A percentile compares a stretch with the other conserved stretches of the same genome.
phyloP scores from a whole-genome alignment of 768 basidiomycete genomes.

The Collybiopsis luxurians region DNA sequence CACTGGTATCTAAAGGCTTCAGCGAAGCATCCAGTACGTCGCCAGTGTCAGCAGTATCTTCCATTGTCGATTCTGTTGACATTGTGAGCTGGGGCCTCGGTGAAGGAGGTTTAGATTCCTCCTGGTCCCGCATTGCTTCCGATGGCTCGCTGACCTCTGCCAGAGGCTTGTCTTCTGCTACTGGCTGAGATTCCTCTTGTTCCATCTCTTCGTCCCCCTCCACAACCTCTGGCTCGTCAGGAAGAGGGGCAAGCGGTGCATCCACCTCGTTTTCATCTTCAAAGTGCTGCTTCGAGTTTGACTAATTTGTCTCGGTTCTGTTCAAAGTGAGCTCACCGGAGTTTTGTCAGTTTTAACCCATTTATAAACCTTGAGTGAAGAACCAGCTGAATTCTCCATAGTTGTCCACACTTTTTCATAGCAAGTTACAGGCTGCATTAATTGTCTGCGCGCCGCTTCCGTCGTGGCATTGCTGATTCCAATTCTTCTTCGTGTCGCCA shows the following conservation, averaged over 20 bases:
- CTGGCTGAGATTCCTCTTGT: constrained; percentile 56
- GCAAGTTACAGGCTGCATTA: constrained; percentile 87
- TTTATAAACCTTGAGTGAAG: constrained; percentile 64
- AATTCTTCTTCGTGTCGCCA: constrained; percentile 75
- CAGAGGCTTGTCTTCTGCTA: constrained; percentile 32
- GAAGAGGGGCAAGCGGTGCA: constrained; percentile 78
- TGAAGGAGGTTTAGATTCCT: constrained; percentile 59
- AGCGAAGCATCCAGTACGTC: constrained; percentile 54
- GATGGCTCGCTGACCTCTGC: constrained; percentile 30
- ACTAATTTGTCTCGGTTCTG: background rate
- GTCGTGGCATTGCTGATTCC: constrained; percentile 75
- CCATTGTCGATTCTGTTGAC: constrained; percentile 41
- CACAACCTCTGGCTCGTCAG: constrained; percentile 71
- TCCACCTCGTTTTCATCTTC: constrained; percentile 81
- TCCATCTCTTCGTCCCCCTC: constrained; percentile 80
- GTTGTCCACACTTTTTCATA: constrained; percentile 80
- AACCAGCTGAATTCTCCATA: constrained; percentile 54
- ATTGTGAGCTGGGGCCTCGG: constrained; percentile 66
- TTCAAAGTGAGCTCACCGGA: constrained; percentile 50
- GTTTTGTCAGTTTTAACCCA: constrained; percentile 81
- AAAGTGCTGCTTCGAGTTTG: constrained; percentile 61
- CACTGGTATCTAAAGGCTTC: constrained; percentile 47
- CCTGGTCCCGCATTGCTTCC: constrained; percentile 30
- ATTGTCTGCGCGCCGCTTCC: constrained; percentile 76
- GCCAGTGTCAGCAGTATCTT: constrained; percentile 27